phyloP scores from a whole-genome alignment of 176 grass and related monocot genomes.

The Bolboschoenus planiculmis region DNA sequence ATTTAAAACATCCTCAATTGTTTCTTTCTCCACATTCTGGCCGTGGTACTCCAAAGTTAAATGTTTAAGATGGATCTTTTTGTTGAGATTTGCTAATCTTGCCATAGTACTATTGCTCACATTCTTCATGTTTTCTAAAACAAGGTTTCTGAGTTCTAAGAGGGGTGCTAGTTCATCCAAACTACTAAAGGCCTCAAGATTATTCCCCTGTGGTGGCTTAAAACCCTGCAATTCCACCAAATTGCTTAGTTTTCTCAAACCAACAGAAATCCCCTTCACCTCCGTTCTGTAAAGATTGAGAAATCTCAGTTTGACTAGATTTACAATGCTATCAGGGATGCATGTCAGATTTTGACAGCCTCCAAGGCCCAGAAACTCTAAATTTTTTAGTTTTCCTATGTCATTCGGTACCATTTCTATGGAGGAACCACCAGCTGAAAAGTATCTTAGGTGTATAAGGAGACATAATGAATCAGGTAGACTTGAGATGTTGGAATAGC shows the following conservation, averaged over 20 bases:
- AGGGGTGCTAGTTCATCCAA: slow-evolving; percentile 36
- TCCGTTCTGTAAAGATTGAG: slow-evolving; percentile 27
- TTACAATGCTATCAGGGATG: slow-evolving; percentile 31
- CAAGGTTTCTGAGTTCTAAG: slow-evolving; percentile 16
- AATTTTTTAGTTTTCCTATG: slow-evolving; percentile 32
- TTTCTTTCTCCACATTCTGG: slow-evolving; percentile 10
- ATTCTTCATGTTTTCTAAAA: slow-evolving; percentile 31
- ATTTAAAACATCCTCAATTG: slow-evolving; percentile 32
- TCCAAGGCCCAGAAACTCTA: slow-evolving; percentile 35
- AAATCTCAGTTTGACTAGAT: slow-evolving; percentile 33
- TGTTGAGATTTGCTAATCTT: slow-evolving; percentile 28
- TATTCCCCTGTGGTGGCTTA: not conserved
- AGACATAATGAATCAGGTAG: slow-evolving; percentile 29
- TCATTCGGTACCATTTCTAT: slow-evolving; percentile 25
- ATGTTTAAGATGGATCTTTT: slow-evolving; percentile 26
- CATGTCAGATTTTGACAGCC: slow-evolving; percentile 20
- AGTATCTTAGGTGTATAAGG: slow-evolving; percentile 39
- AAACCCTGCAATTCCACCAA: slow-evolving; percentile 37
- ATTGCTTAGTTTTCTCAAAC: slow-evolving; percentile 30
- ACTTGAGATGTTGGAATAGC: slow-evolving; percentile 9
- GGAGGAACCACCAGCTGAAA: slow-evolving; percentile 26
- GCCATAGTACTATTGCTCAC: slow-evolving; percentile 8
- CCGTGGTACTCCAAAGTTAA: slow-evolving; percentile 21
- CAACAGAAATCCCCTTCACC: slow-evolving; percentile 27
- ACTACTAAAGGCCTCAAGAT: slow-evolving; percentile 12